Evolutionary conservation across 2,329 filamentous ascomycete species (phyloP).

Genomic region (Tolypocladium tundrense): DNA sequence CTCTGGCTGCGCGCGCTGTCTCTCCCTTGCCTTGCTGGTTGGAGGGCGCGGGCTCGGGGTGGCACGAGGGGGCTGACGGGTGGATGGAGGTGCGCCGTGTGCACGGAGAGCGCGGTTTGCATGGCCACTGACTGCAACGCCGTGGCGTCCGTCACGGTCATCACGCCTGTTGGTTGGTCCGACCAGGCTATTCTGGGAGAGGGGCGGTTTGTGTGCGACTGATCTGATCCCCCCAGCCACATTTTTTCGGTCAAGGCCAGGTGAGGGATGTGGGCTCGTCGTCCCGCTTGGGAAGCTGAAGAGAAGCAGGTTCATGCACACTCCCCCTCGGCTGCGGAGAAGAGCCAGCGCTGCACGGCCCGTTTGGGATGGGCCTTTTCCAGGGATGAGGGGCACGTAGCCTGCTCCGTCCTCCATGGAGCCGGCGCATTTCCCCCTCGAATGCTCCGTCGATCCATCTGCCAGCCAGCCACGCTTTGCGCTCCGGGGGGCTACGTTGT

Average conservation of each 20-base stretch:
- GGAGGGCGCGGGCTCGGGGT: background rate
- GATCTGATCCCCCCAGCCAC: background rate
- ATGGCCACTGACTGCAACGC: background rate
- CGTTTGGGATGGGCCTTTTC: background rate
- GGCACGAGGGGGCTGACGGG: background rate
- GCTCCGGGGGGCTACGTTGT: background rate
- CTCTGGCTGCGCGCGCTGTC: background rate
- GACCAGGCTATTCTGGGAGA: background rate
- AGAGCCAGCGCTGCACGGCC: background rate
- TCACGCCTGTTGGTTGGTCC: background rate
- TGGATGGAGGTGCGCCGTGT: background rate
- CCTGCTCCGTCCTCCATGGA: too few species aligned
- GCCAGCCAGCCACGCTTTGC: background rate
- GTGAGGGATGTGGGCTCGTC: background rate
- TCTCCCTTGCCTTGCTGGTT: background rate
- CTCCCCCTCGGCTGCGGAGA: background rate
- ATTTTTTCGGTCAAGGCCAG: background rate
- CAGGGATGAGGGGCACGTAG: background rate
- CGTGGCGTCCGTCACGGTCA: background rate
- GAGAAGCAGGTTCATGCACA: background rate
- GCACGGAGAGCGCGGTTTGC: background rate
- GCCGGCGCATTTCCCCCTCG: too few species aligned
- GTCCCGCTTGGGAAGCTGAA: background rate
- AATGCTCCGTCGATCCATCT: background rate
- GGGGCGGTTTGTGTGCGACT: background rate